Conservation (phyloP, 2,329 filamentous ascomycete genomes). For the Nemania abortiva region DNA sequence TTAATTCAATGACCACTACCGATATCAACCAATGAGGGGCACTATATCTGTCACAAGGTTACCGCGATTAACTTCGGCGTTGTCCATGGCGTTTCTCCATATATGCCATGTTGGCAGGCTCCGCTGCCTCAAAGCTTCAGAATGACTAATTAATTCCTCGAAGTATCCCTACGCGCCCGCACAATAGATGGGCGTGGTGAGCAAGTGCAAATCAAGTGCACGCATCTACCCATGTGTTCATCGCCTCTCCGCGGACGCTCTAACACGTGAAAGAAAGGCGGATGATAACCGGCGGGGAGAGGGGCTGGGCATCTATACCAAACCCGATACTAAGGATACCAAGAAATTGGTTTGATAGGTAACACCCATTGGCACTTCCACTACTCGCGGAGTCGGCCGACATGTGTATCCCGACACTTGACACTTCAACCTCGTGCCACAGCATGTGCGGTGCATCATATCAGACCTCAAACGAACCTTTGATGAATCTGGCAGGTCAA, state of each 20-base stretch:
- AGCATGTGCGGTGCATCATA: conserved; percentile 14
- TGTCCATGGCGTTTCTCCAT: neutral
- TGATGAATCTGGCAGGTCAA: conserved; percentile 29
- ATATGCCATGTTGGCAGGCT: neutral
- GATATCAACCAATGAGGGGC: conserved; percentile 29
- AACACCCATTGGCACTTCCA: neutral
- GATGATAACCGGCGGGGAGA: conserved; percentile 6
- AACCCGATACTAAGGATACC: neutral
- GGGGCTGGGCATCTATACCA: conserved; percentile 5
- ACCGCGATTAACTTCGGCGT: neutral
- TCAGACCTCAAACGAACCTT: conserved; percentile 8
- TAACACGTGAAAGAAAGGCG: conserved; percentile 23
- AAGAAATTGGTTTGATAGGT: neutral
- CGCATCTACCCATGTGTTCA: conserved; percentile 24
- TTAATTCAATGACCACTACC: conserved; percentile 23
- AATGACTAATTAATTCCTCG: neutral
- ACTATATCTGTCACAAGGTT: conserved; percentile 22
- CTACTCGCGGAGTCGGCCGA: conserved; percentile 22
- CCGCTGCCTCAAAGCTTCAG: neutral
- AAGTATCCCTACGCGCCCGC: neutral
- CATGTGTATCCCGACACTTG: neutral
- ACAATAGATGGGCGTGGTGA: too few relatives aligned
- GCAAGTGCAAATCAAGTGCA: conserved; percentile 21
- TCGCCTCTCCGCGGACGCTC: neutral
- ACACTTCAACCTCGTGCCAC: conserved; percentile 5